Evolutionary conservation across 1,139 yeast genomes (phyloP), one percentile per base, ranked within the genome.

Genomic region (Hansenula anomala): DNA sequence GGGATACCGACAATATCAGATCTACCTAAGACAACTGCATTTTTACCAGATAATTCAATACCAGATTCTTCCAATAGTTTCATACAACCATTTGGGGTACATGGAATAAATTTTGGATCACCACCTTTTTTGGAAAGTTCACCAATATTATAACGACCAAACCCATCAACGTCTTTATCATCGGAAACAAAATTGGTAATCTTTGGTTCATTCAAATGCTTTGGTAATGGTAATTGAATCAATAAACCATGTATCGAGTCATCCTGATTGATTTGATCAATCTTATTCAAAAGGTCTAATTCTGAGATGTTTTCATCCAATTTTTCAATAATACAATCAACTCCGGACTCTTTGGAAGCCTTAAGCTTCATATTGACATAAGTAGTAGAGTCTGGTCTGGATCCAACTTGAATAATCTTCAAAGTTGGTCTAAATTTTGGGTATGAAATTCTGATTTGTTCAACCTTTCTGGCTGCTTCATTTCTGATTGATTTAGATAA

Each of bases 1-100:
- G 94, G 94, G 25, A 84, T 80, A 44, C 94, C 94, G 27, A 84
- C 94, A 48, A 84, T 84, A 60, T 84, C 90, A 11, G 90, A 82
- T 59, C 94, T 73, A 30, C 94, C 94, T 49, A 85, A 64, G 12
- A 84, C 89, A 34, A 83, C 92, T 3, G 88, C 92, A 51, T 75
- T 73, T 51, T 81, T 79, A 39, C 92, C 92, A 39, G 71, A 59
- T 44, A 83, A 62, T 22, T 64, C 62, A 36, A 79, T 65, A 3
- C 81, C 78, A 19, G 86, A 76, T 45, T 82, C 75, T 52, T 79
- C 73, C 52, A 84, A 66, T 54, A 84, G 64, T 55, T 78, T 80
- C 59, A 84, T 75, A 42, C 82, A 76, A 41, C 92, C 94, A 56
- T 78, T 76, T 38, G 94, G 94, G 12, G 94, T 84, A 58, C 94